Base-by-base conservation (phyloP, 305 asterid species). In the Fraxinus velutina region DNA sequence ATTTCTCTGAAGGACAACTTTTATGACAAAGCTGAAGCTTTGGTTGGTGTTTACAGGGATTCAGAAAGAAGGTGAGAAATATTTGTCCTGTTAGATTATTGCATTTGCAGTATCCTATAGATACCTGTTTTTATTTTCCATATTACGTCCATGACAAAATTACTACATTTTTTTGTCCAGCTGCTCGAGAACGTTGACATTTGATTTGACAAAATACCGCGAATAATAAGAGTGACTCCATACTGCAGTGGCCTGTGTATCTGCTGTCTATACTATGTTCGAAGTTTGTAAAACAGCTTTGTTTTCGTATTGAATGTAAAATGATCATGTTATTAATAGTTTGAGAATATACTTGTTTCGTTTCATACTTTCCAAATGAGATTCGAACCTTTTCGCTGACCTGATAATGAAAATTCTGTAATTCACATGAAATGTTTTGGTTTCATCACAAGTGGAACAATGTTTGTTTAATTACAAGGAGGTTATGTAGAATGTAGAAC, bases 41-140 rank as follows among this genome's bases (percentile, higher is more conserved):
- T 96, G 90, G 97, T 96, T 85, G 99, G 99, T 60, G 98, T 96
- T 80, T 96, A 91, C 89, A 87, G 98, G 83, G 99, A 96, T 86
- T 86, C 96, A 0, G 98, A 92, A 74, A 86, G 84, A 88, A 89
- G 95, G 99, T 96, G 79, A 91, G 89, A 76, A 75, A 86, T 39
- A 17, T 77, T 74, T 66, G n/a, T 50, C 27, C 66, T n/a, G 66
- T 55, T 55, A 55, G 66, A 17, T 55, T 55, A 55, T 74, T 66
- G n/a, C 62, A 17, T 5, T 68, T n/a, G 5, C 5, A 30, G 5
- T 60, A 64, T 76, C 37, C 42, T 80, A 75, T 7, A 17, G 7
- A 60, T 68, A 42, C 44, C 55, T 13, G n/a, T 44, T 36, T 36
- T 13, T 34, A 32, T 70, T 81, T 30, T 29, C 30, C 19, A 12